Percentiles rank a stretch among this genome's conserved stretches.
Conservation (phyloP, 2,329 filamentous ascomycete genomes). For the Apiospora kogelbergensis region DNA sequence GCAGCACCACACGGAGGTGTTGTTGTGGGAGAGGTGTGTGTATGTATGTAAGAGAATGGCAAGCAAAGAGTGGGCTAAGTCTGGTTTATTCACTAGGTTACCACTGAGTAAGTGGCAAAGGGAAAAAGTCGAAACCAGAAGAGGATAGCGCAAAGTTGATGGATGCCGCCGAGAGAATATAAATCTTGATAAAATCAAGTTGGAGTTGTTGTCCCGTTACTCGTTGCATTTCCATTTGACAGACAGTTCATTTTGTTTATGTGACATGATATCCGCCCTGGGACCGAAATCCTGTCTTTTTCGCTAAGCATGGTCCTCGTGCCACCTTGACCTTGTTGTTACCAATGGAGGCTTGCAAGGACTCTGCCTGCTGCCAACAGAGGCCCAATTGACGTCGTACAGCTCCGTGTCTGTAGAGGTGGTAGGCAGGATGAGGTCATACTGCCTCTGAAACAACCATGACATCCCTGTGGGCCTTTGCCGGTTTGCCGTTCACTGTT, state of each 20-base stretch:
- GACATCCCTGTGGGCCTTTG: constrained; percentile 4
- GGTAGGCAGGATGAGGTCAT: constrained; percentile 9
- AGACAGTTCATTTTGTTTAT: neutral
- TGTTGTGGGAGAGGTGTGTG: neutral
- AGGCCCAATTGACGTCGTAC: constrained; percentile 1
- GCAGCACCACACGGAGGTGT: neutral
- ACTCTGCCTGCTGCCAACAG: neutral
- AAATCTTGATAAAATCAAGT: neutral
- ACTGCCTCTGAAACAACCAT: constrained; percentile 7
- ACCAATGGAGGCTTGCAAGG: neutral
- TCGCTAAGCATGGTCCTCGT: neutral
- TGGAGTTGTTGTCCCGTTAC: neutral
- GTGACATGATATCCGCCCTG: neutral
- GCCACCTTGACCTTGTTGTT: neutral
- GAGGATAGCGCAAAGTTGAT: neutral
- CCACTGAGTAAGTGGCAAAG: neutral
- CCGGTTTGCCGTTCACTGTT: constrained; percentile 6
- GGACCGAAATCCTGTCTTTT: neutral
- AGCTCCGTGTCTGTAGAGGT: neutral
- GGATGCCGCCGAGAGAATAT: neutral
- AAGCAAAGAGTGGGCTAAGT: neutral
- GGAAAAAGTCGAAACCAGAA: neutral
- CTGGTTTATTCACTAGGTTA: neutral
- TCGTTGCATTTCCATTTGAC: neutral
- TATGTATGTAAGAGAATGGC: neutral